Conservation (phyloP, 768 basidiomycete species). For the Russula ochroleuca region DNA sequence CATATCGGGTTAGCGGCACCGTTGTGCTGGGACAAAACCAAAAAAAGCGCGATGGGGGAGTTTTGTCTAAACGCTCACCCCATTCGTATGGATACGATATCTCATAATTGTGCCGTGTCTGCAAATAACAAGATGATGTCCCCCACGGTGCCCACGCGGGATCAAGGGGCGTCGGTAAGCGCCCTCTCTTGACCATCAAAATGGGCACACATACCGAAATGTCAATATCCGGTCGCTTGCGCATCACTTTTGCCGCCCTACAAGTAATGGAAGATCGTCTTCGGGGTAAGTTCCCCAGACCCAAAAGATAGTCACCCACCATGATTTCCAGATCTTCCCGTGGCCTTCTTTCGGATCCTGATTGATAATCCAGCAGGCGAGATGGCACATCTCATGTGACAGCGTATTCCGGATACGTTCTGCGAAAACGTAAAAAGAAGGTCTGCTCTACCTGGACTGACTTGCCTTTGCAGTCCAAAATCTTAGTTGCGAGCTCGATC, state of each 20-base stretch:
- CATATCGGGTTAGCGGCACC: conserved; percentile 19
- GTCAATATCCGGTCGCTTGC: conserved; percentile 60
- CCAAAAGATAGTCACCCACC: conserved; percentile 41
- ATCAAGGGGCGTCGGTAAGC: conserved; percentile 9
- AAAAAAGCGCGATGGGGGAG: neutral
- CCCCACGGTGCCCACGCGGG: neutral
- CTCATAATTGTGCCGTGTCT: conserved; percentile 70
- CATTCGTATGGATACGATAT: conserved; percentile 70
- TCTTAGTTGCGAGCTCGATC: conserved; percentile 80
- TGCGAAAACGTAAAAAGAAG: conserved; percentile 31
- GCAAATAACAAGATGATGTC: neutral
- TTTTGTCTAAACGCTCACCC: conserved; percentile 44
- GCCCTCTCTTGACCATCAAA: conserved; percentile 18
- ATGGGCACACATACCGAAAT: conserved; percentile 49
- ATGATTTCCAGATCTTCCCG: conserved; percentile 65
- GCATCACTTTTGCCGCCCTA: conserved; percentile 70
- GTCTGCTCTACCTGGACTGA: neutral
- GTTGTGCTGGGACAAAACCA: neutral
- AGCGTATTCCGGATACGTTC: conserved; percentile 79
- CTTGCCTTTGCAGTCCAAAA: conserved; percentile 71
- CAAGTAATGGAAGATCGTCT: conserved; percentile 30
- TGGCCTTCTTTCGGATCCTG: conserved; percentile 66
- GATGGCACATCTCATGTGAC: conserved; percentile 90
- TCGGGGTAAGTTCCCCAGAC: neutral
- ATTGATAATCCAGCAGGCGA: conserved; percentile 83